Evolutionary conservation across 1,284 basidiomycete genomes (phyloP).

Genomic region (Violaceomyces palustris): DNA sequence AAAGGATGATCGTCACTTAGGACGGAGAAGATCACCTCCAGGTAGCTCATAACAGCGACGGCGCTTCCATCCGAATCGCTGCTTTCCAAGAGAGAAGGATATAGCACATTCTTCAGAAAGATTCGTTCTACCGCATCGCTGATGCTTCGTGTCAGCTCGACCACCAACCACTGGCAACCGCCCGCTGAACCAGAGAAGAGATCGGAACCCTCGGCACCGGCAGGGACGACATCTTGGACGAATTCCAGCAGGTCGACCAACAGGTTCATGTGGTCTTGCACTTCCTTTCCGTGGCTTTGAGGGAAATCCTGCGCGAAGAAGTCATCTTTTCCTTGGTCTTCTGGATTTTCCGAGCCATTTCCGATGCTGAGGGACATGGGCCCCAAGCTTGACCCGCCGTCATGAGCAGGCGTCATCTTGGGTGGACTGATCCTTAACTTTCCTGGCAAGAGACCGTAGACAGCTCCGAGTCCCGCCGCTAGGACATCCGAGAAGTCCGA

Average conservation of each 20-base stretch:
- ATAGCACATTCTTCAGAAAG: slow-evolving; percentile 86
- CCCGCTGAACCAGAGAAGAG: no score
- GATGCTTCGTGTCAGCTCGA: slow-evolving; percentile 22
- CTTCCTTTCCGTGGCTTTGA: no score
- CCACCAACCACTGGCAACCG: no score
- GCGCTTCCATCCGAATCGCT: slow-evolving; percentile 87
- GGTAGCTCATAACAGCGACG: slow-evolving; percentile 93
- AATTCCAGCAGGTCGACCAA: slow-evolving; percentile 87
- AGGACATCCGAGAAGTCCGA: slow-evolving; percentile 95
- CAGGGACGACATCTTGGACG: slow-evolving; percentile 77
- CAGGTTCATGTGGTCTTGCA: slow-evolving; percentile 75
- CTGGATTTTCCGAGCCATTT: no score
- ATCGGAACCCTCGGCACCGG: no score
- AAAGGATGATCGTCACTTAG: slow-evolving; percentile 34
- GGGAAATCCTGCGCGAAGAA: no score
- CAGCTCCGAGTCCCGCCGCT: slow-evolving; percentile 84
- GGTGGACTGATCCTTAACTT: no score
- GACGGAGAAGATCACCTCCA: slow-evolving; percentile 59
- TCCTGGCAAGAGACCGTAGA: slow-evolving; percentile 82
- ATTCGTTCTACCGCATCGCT: slow-evolving; percentile 67
- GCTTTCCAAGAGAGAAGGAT: slow-evolving; percentile 88
- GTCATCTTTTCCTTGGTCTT: no score
- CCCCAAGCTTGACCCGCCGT: no score
- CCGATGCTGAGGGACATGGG: no score
- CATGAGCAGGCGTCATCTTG: no score